These are phyloP conservation scores for Starmerella riodocensis DNA, from an alignment of 805 yeast species.

Conservation along the genomic window DNA sequence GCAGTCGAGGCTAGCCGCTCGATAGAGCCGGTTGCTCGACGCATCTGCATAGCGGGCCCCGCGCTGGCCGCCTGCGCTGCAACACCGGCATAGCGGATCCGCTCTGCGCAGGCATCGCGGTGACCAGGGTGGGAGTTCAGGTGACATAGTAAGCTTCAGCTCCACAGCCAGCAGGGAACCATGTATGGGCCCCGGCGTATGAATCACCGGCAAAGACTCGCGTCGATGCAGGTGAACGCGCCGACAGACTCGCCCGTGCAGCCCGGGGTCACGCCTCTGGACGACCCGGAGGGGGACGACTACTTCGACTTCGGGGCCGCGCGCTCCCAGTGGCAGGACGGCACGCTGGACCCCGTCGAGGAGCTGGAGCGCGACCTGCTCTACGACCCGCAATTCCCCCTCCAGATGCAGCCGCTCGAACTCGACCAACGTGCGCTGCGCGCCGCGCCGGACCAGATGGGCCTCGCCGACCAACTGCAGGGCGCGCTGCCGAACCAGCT, in stretches of 20 bases:
- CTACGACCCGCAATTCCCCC: conserved; percentile 4
- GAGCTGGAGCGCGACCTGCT: conserved; percentile 19
- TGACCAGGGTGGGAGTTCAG: too few relatives aligned
- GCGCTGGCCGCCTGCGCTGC: too few relatives aligned
- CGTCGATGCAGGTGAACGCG: conserved; percentile 7
- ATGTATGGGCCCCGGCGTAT: conserved; percentile 15
- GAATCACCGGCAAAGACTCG: conserved; percentile 3
- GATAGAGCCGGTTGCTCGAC: too few relatives aligned
- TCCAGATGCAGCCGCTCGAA: neutral
- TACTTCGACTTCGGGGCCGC: conserved; percentile 6
- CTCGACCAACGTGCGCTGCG: conserved; percentile 4
- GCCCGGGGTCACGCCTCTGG: conserved; percentile 2
- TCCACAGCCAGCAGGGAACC: neutral
- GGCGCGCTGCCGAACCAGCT: neutral
- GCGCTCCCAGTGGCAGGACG: conserved; percentile 1
- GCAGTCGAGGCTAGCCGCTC: too few relatives aligned
- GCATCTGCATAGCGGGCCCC: too few relatives aligned
- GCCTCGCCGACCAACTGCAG: neutral
- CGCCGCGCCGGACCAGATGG: neutral
- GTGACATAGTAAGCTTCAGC: neutral
- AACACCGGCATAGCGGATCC: too few relatives aligned
- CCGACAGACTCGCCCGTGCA: conserved; percentile 6
- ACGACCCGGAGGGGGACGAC: conserved; percentile 1
- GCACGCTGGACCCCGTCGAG: conserved; percentile 17
- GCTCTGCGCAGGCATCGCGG: too few relatives aligned